Base-by-base conservation (phyloP, 2,329 filamentous ascomycete genomes). In the Monilinia fructicola region DNA sequence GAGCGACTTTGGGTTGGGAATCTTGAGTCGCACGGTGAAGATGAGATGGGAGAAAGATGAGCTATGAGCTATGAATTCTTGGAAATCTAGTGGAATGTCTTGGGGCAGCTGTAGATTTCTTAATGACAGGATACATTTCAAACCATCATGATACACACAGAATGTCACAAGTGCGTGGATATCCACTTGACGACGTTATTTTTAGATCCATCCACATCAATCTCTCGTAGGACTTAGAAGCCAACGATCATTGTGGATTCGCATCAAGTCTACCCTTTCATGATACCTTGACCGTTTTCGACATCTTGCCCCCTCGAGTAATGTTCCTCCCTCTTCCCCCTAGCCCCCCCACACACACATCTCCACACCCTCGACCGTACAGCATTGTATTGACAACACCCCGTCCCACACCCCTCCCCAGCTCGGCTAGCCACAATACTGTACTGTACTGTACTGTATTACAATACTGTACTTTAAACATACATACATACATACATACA, bases 61-160 rank as follows among this genome's bases (percentile, higher is more conserved):
- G 55, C 40, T 35, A 46, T 23, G 38, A 58, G 46, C 46, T 28
- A 46, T 46, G 46, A 52, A 16, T 31, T 50, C 44, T 50, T 48
- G 58, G 58, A 61, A 61, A 61, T 26, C 44, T 50, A 50, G 58
- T 38, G 18, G 26, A 28, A 48, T 61, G 28, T 50, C 14, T 5
- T 11, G 44, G n/a, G 44, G 50, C 31, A 60, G n/a, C 44, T 61
- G n/a, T 52, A 50, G 58, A 40, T 61, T 52, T 50, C 58, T 26
- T 38, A 61, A 61, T 52, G 44, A 61, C 44, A 61, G 58, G 58
- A 61, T 61, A 50, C 44, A 61, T 61, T 61, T 50, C 58, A 61
- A 23, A 61, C 23, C 38, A 31, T 35, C n/a, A 50, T 61, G 44
- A 38, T 61, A 60, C 42, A 18, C 28, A 48, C 14, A 21, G 26